A percentile compares a stretch with the other conserved stretches of the same genome.
phyloP scores from a whole-genome alignment of 2,329 filamentous ascomycete genomes.

The Blastomyces parvus region DNA sequence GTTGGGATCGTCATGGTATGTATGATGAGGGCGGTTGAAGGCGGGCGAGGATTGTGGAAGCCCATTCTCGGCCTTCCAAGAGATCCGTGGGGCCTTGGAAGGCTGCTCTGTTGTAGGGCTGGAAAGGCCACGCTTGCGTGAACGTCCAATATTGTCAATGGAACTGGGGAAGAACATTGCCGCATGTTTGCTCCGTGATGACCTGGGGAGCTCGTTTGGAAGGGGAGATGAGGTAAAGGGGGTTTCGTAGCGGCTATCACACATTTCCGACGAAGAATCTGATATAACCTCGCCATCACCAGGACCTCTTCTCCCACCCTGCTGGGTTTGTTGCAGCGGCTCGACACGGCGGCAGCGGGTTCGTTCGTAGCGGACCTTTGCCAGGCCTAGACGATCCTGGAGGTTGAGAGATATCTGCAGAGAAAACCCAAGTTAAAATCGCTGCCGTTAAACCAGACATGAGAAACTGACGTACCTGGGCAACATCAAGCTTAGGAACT shows the following conservation, averaged over 20 bases:
- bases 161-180: conserved; percentile 35
- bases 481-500: conserved; percentile 35
- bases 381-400: conserved; percentile 86
- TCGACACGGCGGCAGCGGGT: conserved; percentile 76
- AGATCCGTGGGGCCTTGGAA: conserved; percentile 51
- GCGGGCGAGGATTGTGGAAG: conserved; percentile 80
- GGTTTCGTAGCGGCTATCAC: conserved; percentile 47
- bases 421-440: neutral
- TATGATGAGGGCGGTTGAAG: conserved; percentile 62
- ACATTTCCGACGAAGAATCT: conserved; percentile 76
- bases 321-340: conserved; percentile 72
- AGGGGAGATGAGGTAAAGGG: conserved; percentile 72
- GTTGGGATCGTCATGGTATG: conserved; percentile 60
- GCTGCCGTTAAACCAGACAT: neutral
- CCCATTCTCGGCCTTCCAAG: conserved; percentile 69
- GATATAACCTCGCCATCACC: conserved; percentile 61
- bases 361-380: conserved; percentile 94
- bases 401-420: conserved; percentile 80
- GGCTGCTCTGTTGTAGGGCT: conserved; percentile 46
- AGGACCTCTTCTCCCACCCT: conserved; percentile 60
- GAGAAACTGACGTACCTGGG: conserved; percentile 26
- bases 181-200: conserved; percentile 35
- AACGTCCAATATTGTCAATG: conserved; percentile 41
- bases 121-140: conserved; percentile 62
- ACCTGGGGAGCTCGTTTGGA: conserved; percentile 65